Evolutionary conservation across 352 stramenopile genomes (phyloP).

Genomic region (Phytophthora citrophthora): DNA sequence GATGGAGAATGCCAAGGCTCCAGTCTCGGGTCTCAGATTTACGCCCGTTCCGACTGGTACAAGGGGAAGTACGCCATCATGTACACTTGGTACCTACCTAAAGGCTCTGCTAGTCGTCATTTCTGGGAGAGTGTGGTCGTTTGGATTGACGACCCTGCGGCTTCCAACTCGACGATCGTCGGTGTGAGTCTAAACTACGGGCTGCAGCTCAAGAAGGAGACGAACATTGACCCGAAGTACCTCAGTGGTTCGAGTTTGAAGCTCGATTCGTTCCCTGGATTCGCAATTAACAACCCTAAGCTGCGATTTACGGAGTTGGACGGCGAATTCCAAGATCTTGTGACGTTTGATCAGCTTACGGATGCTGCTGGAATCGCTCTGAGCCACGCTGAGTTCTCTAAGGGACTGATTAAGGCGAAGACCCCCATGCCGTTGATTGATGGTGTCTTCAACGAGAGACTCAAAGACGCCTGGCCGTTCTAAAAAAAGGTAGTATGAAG

Average conservation of each 20-base stretch:
- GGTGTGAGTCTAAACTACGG: background rate
- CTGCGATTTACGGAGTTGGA: background rate
- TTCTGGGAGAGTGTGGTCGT: background rate
- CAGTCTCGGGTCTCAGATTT: background rate
- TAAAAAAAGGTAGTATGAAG: background rate
- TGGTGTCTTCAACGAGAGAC: background rate
- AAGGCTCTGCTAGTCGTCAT: background rate
- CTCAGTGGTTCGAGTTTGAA: background rate
- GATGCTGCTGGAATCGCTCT: background rate
- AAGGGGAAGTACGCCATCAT: conserved; percentile 4
- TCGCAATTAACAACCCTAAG: background rate
- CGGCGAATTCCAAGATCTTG: background rate
- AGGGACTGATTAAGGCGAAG: background rate
- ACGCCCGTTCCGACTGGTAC: background rate
- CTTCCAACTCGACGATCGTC: background rate
- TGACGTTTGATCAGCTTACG: background rate
- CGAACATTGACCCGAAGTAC: background rate
- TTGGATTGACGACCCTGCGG: background rate
- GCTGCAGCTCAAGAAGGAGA: background rate
- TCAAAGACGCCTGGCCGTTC: background rate
- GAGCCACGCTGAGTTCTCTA: background rate
- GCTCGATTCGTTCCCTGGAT: background rate
- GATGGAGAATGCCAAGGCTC: background rate
- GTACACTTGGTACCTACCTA: conserved; percentile 5
- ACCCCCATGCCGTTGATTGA: background rate